Evolutionary conservation across 768 basidiomycete species (phyloP).

Genomic region (Rhodotorula graminis): DNA sequence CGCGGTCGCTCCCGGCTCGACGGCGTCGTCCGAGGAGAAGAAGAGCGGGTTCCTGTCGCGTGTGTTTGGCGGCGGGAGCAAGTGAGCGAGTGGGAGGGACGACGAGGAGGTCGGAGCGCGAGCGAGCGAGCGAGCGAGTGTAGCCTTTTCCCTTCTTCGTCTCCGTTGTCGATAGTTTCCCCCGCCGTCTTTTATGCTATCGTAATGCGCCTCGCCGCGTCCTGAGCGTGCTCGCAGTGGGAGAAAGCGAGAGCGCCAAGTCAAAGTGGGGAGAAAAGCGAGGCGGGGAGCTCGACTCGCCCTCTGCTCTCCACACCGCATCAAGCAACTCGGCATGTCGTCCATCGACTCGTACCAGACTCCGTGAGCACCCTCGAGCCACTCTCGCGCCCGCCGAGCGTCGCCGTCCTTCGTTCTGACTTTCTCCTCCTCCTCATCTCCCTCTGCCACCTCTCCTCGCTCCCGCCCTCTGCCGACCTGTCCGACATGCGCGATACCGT

Average conservation of each 20-base stretch:
- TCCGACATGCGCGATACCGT: not conserved
- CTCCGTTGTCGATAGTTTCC: too few relatives aligned
- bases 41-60: slow-evolving; percentile 11
- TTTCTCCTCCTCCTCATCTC: not conserved
- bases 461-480: not conserved
- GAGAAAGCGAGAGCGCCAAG: too few relatives aligned
- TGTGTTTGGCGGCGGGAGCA: slow-evolving; percentile 9
- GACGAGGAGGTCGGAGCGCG: too few relatives aligned
- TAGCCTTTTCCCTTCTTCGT: too few relatives aligned
- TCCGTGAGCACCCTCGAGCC: slow-evolving; percentile 28
- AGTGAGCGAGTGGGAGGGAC: not conserved
- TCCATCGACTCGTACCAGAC: slow-evolving; percentile 41
- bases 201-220: too few relatives aligned
- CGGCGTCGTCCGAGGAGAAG: not conserved
- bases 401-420: not conserved
- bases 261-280: too few relatives aligned
- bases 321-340: slow-evolving; percentile 5
- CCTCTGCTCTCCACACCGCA: too few relatives aligned
- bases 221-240: too few relatives aligned
- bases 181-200: too few relatives aligned
- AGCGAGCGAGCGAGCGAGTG: too few relatives aligned
- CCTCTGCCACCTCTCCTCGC: not conserved
- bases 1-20: too few relatives aligned
- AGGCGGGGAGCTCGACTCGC: not conserved
- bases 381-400: not conserved